Conservation (phyloP, 805 yeast genomes). For the Teunomyces kruisii region DNA sequence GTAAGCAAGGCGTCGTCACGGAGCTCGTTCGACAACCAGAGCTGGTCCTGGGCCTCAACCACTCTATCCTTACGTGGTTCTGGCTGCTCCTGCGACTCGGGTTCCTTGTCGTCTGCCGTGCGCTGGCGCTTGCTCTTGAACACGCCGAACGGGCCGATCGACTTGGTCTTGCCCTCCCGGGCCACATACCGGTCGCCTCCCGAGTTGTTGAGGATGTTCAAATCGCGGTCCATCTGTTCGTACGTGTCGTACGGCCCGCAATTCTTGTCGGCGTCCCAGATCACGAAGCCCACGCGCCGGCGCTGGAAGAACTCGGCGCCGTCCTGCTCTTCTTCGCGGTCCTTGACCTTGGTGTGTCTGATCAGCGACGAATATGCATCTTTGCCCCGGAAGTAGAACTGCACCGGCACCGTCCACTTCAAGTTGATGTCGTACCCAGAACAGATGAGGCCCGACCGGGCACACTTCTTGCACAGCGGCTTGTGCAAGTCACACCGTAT, state of each 20-base stretch:
- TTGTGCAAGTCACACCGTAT: constrained; percentile 74
- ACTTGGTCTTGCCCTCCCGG: constrained; percentile 46
- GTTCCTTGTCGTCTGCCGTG: neutral
- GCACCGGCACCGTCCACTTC: constrained; percentile 66
- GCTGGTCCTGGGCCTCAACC: constrained; percentile 42
- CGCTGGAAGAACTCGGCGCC: constrained; percentile 57
- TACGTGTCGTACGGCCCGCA: constrained; percentile 59
- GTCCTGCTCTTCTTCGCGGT: constrained; percentile 14
- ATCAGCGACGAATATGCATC: constrained; percentile 29
- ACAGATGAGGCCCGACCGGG: constrained; percentile 63
- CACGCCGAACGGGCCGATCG: constrained; percentile 82
- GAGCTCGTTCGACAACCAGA: constrained; percentile 71
- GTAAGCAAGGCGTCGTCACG: constrained; percentile 71
- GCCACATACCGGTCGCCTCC: constrained; percentile 34
- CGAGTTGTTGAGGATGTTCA: constrained; percentile 53
- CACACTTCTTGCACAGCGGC: constrained; percentile 74
- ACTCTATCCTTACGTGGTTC: neutral
- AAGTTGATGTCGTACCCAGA: constrained; percentile 83
- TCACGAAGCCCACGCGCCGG: constrained; percentile 71
- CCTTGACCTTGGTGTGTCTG: constrained; percentile 23
- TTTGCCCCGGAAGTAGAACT: constrained; percentile 24
- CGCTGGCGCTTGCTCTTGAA: constrained; percentile 38
- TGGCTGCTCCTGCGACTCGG: neutral
- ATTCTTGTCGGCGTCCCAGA: constrained; percentile 56
- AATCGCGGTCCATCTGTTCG: constrained; percentile 77